A percentile compares a stretch with the other conserved stretches of the same genome.
phyloP scores from a whole-genome alignment of 2,329 filamentous ascomycete species.

The Canariomyces notabilis region DNA sequence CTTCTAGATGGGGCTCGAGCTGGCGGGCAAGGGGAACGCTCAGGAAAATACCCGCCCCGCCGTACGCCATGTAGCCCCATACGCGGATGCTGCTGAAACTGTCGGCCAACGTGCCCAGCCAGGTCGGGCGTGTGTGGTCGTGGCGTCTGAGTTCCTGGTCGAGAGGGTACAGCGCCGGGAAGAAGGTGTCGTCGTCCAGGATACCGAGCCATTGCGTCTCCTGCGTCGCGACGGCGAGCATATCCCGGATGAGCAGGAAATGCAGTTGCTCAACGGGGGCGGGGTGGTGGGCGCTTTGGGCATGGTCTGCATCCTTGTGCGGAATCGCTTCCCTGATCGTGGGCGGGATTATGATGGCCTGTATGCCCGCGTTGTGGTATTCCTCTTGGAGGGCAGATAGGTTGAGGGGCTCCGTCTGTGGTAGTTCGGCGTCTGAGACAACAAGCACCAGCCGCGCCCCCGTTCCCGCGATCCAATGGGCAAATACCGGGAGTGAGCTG shows the following conservation, averaged over 20 bases:
- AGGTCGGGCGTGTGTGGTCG: constrained; percentile 45
- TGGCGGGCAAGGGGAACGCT: constrained; percentile 47
- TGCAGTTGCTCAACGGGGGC: constrained; percentile 48
- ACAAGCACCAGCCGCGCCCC: constrained; percentile 48
- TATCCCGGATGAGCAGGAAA: constrained; percentile 49
- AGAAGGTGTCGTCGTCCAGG: constrained; percentile 61
- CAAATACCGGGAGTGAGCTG: constrained; percentile 46
- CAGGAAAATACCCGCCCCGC: constrained; percentile 56
- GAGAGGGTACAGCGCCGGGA: constrained; percentile 49
- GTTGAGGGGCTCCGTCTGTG: constrained; percentile 6
- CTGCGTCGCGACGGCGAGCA: constrained; percentile 40
- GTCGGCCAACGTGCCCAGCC: constrained; percentile 55
- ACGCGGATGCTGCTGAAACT: constrained; percentile 45
- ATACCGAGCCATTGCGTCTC: constrained; percentile 51
- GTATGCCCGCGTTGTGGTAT: constrained; percentile 29
- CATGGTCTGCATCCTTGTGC: constrained; percentile 3
- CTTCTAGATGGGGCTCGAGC: constrained; percentile 42
- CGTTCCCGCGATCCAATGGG: constrained; percentile 51
- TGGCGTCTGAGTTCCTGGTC: constrained; percentile 42
- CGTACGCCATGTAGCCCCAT: constrained; percentile 57
- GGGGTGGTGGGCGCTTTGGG: constrained; percentile 27
- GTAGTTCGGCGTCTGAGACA: constrained; percentile 38
- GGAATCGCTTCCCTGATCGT: constrained; percentile 26
- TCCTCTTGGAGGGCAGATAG: constrained; percentile 30
- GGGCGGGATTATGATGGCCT: constrained; percentile 21